Conservation (phyloP, 768 basidiomycete genomes). For the Boletellus sp. region DNA sequence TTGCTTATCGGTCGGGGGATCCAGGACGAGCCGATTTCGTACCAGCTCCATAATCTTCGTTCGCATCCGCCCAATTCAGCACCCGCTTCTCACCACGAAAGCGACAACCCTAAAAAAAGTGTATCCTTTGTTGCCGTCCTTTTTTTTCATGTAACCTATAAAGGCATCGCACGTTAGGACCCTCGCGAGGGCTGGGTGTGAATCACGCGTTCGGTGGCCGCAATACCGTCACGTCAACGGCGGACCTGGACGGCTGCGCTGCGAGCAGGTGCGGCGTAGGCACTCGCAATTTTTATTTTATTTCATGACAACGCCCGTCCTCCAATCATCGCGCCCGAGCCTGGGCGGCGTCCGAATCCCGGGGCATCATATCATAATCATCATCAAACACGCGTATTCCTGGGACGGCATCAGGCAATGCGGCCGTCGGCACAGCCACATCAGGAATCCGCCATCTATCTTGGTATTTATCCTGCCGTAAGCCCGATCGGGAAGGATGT, state of each 20-base stretch:
- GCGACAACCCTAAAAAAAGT: conserved; percentile 10
- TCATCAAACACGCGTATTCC: background rate
- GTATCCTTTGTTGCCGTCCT: conserved; percentile 2
- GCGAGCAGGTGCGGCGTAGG: too few species aligned
- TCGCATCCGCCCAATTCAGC: conserved; percentile 1
- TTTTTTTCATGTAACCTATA: conserved; percentile 24
- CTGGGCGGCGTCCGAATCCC: conserved; percentile 2
- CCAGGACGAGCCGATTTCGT: conserved; percentile 9
- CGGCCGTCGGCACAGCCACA: conserved; percentile 12
- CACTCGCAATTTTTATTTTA: too few species aligned
- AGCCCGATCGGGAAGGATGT: conserved; percentile 10
- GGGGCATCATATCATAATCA: background rate
- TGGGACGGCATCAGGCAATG: too few species aligned
- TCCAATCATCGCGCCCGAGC: too few species aligned
- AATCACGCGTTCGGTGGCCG: conserved; percentile 7
- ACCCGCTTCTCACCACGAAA: conserved; percentile 4
- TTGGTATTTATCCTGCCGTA: conserved; percentile 16
- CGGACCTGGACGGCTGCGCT: too few species aligned
- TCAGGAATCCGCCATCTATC: conserved; percentile 5
- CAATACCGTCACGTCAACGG: conserved; percentile 8
- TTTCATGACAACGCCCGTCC: too few species aligned
- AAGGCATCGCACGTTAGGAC: conserved; percentile 5
- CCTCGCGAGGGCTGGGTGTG: conserved; percentile 9
- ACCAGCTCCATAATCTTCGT: background rate
- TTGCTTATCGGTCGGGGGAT: background rate